Conservation (phyloP, 2,329 filamentous ascomycete species). For the Phyllachora maydis region DNA sequence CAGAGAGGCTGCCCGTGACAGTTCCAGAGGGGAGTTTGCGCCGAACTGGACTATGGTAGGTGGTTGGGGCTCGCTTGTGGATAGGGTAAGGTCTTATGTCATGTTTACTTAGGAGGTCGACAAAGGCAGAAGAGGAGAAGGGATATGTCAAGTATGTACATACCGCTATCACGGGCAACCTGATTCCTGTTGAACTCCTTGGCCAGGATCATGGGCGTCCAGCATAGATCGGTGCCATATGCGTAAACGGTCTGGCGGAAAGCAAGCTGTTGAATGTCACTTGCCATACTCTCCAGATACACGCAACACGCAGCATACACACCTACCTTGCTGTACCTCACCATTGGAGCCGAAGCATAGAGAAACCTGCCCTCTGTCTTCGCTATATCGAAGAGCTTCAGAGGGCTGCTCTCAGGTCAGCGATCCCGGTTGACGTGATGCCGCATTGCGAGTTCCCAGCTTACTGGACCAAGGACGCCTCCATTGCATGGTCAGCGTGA, state of each 20-base stretch:
- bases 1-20: slow-evolving; percentile 39
- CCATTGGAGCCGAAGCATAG: slow-evolving; percentile 46
- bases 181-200: slow-evolving; percentile 46
- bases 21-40: slow-evolving; percentile 36
- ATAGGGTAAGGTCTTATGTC: slow-evolving; percentile 41
- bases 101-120: no score
- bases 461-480: no score
- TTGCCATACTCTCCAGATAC: neutral
- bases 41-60: slow-evolving; percentile 50
- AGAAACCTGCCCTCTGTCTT: slow-evolving; percentile 29
- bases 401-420: no score
- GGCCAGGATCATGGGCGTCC: slow-evolving; percentile 53
- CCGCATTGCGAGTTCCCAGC: no score
- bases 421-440: no score
- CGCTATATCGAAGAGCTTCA: slow-evolving; percentile 36
- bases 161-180: slow-evolving; percentile 38
- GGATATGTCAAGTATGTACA: slow-evolving; percentile 5
- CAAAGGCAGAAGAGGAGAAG: no score
- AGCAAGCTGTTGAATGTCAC: slow-evolving; percentile 26
- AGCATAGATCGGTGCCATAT: slow-evolving; percentile 45
- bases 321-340: slow-evolving; percentile 40
- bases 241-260: slow-evolving; percentile 46
- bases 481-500: no score
- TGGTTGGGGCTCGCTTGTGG: slow-evolving; percentile 26
- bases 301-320: no score